Evolutionary conservation across 345 rosid genomes (phyloP), one percentile per base, ranked within the genome.

Genomic region (Carallia pectinifolia): DNA sequence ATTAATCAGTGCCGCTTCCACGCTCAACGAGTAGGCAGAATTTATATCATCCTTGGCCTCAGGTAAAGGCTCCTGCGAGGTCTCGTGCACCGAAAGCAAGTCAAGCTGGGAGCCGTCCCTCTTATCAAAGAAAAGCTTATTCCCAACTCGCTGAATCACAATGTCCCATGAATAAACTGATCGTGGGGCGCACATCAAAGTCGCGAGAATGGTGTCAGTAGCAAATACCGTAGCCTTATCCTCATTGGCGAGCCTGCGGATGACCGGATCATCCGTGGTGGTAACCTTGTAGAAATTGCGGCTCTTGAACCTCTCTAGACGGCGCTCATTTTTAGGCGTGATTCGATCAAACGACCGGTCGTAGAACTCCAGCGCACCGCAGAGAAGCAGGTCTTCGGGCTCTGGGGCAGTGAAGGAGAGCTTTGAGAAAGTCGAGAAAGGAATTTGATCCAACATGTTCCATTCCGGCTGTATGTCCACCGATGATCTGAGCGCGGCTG

Each of bases 101-200:
- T 95, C 97, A 6, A 94, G 86, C 81, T 90, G 97, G 6, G 97
- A 94, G 6, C 89, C 90, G 78, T 94, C 96, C 66, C 97, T 82
- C 81, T 95, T 90, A 67, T 92, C 99, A 27, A 95, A 89, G 79
- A 95, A 95, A 29, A 94, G 61, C 66, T 91, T 94, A 77, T 91
- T 94, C 29, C 98, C 98, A 59, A 95, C 97, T 18, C 96, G 78
- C 71, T 89, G 99, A 58, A 95, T 61, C 48, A 94, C 97, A 68
- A 94, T 90, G 79, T 94, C 97, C 98, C 98, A 91, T 0, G 97
- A 90, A 83, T 95, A 92, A 66, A 90, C 98, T 5, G 98, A 94
- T 70, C 98, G 74, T 9, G 98, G 87, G 6, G 96, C 95, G n/a
- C 98, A 91, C 98, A 90, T 91, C 31, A 90, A 77, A 6, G 95